phyloP scores from a whole-genome alignment of 768 basidiomycete species.

The Solioccasus polychromus region DNA sequence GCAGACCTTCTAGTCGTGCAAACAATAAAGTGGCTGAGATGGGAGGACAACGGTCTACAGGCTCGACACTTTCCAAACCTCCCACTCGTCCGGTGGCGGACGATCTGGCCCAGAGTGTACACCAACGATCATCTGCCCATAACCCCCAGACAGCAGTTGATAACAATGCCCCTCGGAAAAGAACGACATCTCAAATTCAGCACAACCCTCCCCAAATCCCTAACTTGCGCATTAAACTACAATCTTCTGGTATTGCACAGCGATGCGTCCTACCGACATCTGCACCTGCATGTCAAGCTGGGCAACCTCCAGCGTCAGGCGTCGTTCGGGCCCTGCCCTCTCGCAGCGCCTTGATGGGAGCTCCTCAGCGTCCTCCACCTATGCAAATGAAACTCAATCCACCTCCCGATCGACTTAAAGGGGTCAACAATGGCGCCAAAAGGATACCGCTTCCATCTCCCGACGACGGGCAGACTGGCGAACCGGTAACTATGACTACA shows the following conservation, averaged over 20 bases:
- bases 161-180: constrained; percentile 15
- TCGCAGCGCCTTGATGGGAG: constrained; percentile 7
- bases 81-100: constrained; percentile 5
- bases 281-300: constrained; percentile 7
- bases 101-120: not conserved
- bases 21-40: constrained; percentile 13
- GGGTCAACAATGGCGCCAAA: constrained; percentile 30
- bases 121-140: constrained; percentile 8
- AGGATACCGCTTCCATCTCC: constrained; percentile 30
- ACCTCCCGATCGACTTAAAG: constrained; percentile 23
- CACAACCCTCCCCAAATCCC: constrained; percentile 16
- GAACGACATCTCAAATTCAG: constrained; percentile 17
- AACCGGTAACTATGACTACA: constrained; percentile 1
- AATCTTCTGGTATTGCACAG: constrained; percentile 19
- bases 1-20: constrained; percentile 24
- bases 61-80: constrained; percentile 9
- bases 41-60: constrained; percentile 9
- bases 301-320: constrained; percentile 6
- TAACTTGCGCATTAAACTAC: constrained; percentile 12
- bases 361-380: constrained; percentile 26
- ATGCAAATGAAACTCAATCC: constrained; percentile 21
- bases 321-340: constrained; percentile 2
- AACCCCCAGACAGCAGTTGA: not conserved
- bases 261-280: constrained; percentile 15
- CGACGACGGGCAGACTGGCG: not conserved